Evolutionary conservation across 2,329 filamentous ascomycete species (phyloP).

Genomic region (Calonectria hawksworthii): DNA sequence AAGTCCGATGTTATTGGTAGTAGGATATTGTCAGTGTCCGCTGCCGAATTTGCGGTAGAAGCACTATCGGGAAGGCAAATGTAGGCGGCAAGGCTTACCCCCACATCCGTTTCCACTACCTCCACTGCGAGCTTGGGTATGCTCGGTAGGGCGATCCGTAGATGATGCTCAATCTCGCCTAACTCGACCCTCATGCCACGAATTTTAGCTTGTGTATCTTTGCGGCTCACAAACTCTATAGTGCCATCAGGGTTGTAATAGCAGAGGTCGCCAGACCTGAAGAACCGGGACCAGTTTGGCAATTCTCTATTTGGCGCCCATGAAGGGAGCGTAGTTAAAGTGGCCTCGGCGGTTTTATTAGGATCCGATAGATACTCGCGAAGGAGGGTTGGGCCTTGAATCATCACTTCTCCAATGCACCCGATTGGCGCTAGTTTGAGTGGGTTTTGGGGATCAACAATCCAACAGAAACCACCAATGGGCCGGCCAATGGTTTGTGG

Average conservation of each 20-base stretch:
- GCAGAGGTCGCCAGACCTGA: constrained; percentile 4
- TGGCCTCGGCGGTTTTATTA: constrained; percentile 24
- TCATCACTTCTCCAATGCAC: constrained; percentile 43
- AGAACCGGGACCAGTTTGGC: neutral
- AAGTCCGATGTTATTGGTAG: neutral
- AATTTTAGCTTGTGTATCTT: constrained; percentile 69
- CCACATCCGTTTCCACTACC: neutral
- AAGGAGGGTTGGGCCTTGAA: constrained; percentile 43
- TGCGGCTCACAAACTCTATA: constrained; percentile 1
- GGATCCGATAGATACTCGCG: constrained; percentile 35
- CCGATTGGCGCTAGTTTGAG: constrained; percentile 39
- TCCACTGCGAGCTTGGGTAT: neutral
- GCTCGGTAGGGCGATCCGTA: neutral
- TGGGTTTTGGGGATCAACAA: neutral
- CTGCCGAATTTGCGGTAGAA: neutral
- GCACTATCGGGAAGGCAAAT: neutral
- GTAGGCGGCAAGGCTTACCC: neutral
- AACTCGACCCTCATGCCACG: constrained; percentile 59
- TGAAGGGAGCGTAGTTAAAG: constrained; percentile 48
- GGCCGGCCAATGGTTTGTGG: constrained; percentile 42
- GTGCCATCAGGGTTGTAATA: neutral
- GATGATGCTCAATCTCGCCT: neutral
- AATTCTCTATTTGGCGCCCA: neutral
- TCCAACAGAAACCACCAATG: neutral
- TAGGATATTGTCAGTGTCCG: neutral